A percentile compares a stretch with the other conserved stretches of the same genome.
Conservation (phyloP, 1,139 yeast genomes). For the Geotrichum fermentans region DNA sequence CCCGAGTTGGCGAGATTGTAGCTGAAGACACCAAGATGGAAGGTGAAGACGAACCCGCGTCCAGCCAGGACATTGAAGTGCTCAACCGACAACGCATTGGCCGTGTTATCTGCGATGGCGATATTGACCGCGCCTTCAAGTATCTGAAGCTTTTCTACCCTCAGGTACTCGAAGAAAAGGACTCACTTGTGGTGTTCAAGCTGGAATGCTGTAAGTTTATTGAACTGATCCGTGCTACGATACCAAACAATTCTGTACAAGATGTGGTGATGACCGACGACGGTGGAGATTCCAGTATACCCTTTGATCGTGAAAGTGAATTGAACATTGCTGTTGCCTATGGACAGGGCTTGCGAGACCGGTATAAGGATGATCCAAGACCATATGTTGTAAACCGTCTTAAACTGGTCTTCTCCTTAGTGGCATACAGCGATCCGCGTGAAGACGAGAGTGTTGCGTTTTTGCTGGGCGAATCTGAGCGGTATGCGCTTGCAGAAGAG, state of each 20-base stretch:
- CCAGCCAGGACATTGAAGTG: constrained; percentile 23
- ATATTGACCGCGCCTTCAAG: constrained; percentile 47
- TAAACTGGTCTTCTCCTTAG: constrained; percentile 45
- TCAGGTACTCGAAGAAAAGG: constrained; percentile 41
- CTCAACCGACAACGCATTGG: constrained; percentile 52
- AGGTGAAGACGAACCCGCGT: constrained; percentile 9
- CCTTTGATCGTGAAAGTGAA: constrained; percentile 22
- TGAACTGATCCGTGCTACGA: constrained; percentile 36
- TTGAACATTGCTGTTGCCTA: constrained; percentile 42
- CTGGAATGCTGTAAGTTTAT: constrained; percentile 51
- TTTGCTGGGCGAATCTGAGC: constrained; percentile 38
- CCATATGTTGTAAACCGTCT: constrained; percentile 36
- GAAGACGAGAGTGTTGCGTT: constrained; percentile 38
- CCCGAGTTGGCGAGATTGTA: constrained; percentile 1
- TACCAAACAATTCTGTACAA: constrained; percentile 3
- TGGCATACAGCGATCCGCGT: constrained; percentile 51
- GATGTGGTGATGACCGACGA: constrained; percentile 14
- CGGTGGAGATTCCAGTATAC: constrained; percentile 7
- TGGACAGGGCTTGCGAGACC: constrained; percentile 46
- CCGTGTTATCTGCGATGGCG: constrained; percentile 43
- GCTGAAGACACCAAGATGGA: constrained; percentile 15
- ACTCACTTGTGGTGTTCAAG: constrained; percentile 47
- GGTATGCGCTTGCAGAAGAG: constrained; percentile 42
- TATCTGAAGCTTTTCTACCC: constrained; percentile 47
- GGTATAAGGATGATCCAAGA: constrained; percentile 36